Evolutionary conservation across 495 filamentous ascomycete genomes (phyloP).

Genomic region (Wilcoxina mikolae): DNA sequence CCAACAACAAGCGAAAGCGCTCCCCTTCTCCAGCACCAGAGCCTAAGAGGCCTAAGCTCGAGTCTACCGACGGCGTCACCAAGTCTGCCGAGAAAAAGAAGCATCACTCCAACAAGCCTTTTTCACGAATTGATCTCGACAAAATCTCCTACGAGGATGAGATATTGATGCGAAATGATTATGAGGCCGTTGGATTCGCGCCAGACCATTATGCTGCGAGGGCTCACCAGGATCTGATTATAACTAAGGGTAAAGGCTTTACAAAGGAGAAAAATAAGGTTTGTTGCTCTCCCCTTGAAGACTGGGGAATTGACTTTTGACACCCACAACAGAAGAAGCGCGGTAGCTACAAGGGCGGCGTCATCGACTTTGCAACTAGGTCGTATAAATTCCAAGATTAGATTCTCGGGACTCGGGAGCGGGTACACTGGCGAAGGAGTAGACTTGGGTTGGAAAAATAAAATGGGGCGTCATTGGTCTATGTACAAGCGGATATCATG

Average conservation of each 20-base stretch:
- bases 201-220: slow-evolving; percentile 76
- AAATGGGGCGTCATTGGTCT: too few species aligned
- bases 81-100: slow-evolving; percentile 24
- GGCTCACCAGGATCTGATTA: slow-evolving; percentile 70
- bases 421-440: too few species aligned
- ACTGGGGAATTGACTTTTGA: slow-evolving; percentile 2
- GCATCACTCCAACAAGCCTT: slow-evolving; percentile 46
- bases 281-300: slow-evolving; percentile 21
- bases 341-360: slow-evolving; percentile 73
- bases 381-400: slow-evolving; percentile 84
- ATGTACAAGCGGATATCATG: neutral
- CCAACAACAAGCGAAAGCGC: slow-evolving; percentile 6
- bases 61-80: neutral
- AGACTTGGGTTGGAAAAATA: too few species aligned
- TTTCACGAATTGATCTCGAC: slow-evolving; percentile 48
- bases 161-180: slow-evolving; percentile 23
- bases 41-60: slow-evolving; percentile 11
- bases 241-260: slow-evolving; percentile 91
- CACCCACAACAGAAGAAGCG: slow-evolving; percentile 43
- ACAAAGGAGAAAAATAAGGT: slow-evolving; percentile 99
- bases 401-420: too few species aligned
- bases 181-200: slow-evolving; percentile 34
- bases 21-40: neutral
- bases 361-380: slow-evolving; percentile 62
- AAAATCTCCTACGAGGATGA: slow-evolving; percentile 42